Conservation (phyloP, 352 stramenopile genomes). For the Phytopythium cucurbitacearum region DNA sequence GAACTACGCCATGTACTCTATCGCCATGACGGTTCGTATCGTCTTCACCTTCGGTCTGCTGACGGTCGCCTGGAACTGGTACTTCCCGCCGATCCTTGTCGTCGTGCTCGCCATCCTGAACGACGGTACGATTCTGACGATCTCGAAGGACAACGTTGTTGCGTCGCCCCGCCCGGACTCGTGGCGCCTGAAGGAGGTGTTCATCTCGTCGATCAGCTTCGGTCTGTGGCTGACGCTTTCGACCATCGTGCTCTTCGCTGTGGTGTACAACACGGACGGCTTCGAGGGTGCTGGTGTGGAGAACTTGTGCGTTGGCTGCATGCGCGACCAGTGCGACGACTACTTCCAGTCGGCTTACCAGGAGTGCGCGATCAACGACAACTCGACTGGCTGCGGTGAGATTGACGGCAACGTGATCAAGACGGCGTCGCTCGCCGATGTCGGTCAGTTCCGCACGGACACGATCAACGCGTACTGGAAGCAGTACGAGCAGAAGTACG, state of each 20-base stretch:
- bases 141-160: slow-evolving; percentile 74
- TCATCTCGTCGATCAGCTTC: slow-evolving; percentile 64
- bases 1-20: slow-evolving; percentile 90
- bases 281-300: slow-evolving; percentile 49
- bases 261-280: slow-evolving; percentile 55
- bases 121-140: slow-evolving; percentile 83
- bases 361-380: slow-evolving; percentile 35
- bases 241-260: slow-evolving; percentile 55
- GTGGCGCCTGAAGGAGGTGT: slow-evolving; percentile 71
- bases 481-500: slow-evolving; percentile 42
- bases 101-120: slow-evolving; percentile 91
- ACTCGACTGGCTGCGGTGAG: slow-evolving; percentile 54
- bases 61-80: slow-evolving; percentile 86
- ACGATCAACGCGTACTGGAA: slow-evolving; percentile 39
- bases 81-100: slow-evolving; percentile 84
- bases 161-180: slow-evolving; percentile 57
- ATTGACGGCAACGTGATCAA: slow-evolving; percentile 48
- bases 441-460: slow-evolving; percentile 36
- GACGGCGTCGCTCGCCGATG: slow-evolving; percentile 20
- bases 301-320: slow-evolving; percentile 62
- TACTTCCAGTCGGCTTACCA: slow-evolving; percentile 57
- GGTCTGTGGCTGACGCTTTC: slow-evolving; percentile 63
- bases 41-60: slow-evolving; percentile 87
- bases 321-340: slow-evolving; percentile 49
- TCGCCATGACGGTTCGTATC: slow-evolving; percentile 87